Conservation (phyloP, 352 stramenopile species). For the Globisporangium splendens region DNA sequence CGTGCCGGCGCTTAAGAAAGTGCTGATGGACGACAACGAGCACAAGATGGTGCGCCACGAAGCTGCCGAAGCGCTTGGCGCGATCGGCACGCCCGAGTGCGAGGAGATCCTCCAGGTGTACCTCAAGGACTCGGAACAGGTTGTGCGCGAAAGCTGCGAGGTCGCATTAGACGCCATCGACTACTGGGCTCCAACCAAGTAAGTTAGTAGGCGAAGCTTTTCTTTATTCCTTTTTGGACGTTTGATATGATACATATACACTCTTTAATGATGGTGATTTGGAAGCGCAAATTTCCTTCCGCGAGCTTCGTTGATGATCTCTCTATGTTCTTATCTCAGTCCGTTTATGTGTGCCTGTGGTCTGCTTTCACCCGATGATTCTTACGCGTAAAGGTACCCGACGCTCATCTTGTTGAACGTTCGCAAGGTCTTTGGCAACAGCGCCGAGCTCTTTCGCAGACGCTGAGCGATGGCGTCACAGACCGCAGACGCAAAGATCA, state of each 20-base stretch:
- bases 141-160: constrained; percentile 95
- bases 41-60: constrained; percentile 98
- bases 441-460: constrained; percentile 36
- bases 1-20: constrained; percentile 84
- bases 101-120: constrained; percentile 86
- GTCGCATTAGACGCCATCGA: constrained; percentile 97
- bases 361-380: too few relatives aligned
- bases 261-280: too few relatives aligned
- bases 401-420: constrained; percentile 55
- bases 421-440: constrained; percentile 47
- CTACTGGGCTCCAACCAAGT: constrained; percentile 89
- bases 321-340: too few relatives aligned
- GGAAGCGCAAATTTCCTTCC: too few relatives aligned
- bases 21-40: constrained; percentile 87
- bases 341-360: too few relatives aligned
- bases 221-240: too few relatives aligned
- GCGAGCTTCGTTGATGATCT: too few relatives aligned
- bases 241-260: too few relatives aligned
- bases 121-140: constrained; percentile 67
- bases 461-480: constrained; percentile 28
- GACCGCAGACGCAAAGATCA: constrained; percentile 31
- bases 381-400: constrained; percentile 53
- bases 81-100: constrained; percentile 92
- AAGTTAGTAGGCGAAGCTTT: constrained; percentile 3
- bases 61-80: constrained; percentile 94